Percentiles rank a stretch among this genome's conserved stretches.
Conservation (phyloP, 164 flowering plant genomes). For the Tetracentron sinense region DNA sequence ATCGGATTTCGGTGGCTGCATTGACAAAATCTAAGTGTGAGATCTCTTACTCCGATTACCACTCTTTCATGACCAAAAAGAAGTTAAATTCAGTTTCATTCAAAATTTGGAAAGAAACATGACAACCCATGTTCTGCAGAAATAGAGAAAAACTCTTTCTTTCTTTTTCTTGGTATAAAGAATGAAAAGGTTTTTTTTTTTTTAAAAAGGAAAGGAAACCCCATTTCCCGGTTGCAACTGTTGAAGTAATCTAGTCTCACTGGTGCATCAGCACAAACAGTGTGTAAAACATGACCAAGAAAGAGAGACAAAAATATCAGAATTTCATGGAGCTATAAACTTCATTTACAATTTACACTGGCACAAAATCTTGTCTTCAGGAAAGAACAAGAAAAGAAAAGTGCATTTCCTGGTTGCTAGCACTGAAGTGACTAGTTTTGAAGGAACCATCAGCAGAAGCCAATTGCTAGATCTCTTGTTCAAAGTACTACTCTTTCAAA, state of each 20-base stretch:
- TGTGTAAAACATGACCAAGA: too few relatives aligned
- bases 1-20: conserved; percentile 84
- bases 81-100: background rate
- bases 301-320: background rate
- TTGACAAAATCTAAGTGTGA: conserved; percentile 6
- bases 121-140: background rate
- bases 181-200: too few relatives aligned
- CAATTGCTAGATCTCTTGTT: background rate
- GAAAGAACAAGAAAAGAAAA: too few relatives aligned
- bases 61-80: background rate
- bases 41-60: background rate
- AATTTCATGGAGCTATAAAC: conserved; percentile 1
- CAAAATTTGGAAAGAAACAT: background rate
- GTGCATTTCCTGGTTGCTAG: background rate
- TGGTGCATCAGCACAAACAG: background rate
- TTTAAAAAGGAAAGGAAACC: background rate
- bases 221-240: background rate
- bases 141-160: too few relatives aligned
- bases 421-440: background rate
- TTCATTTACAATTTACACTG: background rate
- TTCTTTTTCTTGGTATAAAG: background rate
- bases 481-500: too few relatives aligned
- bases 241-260: background rate
- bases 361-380: too few relatives aligned
- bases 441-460: background rate